Evolutionary conservation across 2,329 filamentous ascomycete species (phyloP), one percentile per base, ranked within the genome.

Genomic region (Elsinoe batatas): DNA sequence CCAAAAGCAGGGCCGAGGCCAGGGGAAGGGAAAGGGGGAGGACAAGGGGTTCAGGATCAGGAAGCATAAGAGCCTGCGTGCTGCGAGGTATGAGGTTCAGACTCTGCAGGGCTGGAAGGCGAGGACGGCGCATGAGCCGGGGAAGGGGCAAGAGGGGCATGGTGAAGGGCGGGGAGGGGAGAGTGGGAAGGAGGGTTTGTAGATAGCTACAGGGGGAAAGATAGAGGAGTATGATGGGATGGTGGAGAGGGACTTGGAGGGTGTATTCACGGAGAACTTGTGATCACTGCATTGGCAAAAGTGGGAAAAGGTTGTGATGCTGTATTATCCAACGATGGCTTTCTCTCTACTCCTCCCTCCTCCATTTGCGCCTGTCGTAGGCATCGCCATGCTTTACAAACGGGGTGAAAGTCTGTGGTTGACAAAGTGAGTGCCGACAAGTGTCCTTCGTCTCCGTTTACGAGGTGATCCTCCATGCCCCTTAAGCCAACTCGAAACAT

Each of bases 241-340:
- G 36, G 36, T 37, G 35, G n/a, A 15, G 35, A 15, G n/a, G 35
- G 35, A 37, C 11, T n/a, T 17, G 36, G 15, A 38, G 15, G 36
- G 36, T 38, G 36, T 38, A 38, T 12, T 38, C n/a, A 42, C 6
- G 18, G n/a, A 5, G 17, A 13, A 42, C 38, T 30, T 5, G 26
- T 5, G 26, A 30, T 30, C 26, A 30, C 26, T 3, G 26, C 26
- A 30, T 8, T 30, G 26, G 26, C 26, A 30, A 30, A 30, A 7
- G 26, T 30, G 26, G 26, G 26, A 30, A 30, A 30, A 30, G 26
- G 26, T 30, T 30, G 26, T 30, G 26, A 30, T 30, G 26, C 26
- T 30, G 26, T 30, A 30, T 30, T 49, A 49, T 49, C 44, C 44
- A 49, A 49, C 44, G 44, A 49, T 49, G 44, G 44, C 44, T 22